Conservation (phyloP, 176 grass and related monocot species). For the Leersia perrieri region DNA sequence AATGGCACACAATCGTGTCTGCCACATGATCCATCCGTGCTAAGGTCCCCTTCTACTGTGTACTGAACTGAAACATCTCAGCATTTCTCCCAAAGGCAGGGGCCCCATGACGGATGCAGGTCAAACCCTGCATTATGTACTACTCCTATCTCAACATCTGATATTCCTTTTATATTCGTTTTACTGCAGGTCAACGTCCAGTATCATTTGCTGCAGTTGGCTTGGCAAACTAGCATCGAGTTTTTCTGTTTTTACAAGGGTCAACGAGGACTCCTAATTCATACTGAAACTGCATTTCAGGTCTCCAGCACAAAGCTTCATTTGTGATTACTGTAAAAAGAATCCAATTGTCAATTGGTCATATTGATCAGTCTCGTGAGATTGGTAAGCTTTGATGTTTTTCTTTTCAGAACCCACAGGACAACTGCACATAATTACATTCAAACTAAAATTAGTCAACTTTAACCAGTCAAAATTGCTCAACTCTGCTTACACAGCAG, state of each 20-base stretch:
- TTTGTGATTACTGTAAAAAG: no score
- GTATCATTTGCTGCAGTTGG: background rate
- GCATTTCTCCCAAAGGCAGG: background rate
- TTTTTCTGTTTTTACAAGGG: background rate
- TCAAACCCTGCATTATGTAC: slow-evolving; percentile 3
- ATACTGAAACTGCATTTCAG: no score
- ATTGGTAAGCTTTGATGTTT: background rate
- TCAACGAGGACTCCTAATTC: background rate
- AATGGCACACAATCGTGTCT: background rate
- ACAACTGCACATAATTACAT: no score
- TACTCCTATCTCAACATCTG: background rate
- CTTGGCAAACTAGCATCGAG: background rate
- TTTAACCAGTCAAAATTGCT: background rate
- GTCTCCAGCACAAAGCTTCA: no score
- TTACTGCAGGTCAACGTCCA: background rate
- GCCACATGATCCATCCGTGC: slow-evolving; percentile 12
- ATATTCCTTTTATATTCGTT: background rate
- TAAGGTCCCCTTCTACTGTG: no score
- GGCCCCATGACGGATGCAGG: background rate
- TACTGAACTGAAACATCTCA: no score
- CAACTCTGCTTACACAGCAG: background rate
- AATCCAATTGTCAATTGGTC: no score
- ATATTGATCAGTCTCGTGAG: background rate
- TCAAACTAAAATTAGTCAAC: background rate
- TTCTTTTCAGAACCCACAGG: background rate